Conservation (phyloP, 768 basidiomycete genomes). For the Kondoa malvinella region DNA sequence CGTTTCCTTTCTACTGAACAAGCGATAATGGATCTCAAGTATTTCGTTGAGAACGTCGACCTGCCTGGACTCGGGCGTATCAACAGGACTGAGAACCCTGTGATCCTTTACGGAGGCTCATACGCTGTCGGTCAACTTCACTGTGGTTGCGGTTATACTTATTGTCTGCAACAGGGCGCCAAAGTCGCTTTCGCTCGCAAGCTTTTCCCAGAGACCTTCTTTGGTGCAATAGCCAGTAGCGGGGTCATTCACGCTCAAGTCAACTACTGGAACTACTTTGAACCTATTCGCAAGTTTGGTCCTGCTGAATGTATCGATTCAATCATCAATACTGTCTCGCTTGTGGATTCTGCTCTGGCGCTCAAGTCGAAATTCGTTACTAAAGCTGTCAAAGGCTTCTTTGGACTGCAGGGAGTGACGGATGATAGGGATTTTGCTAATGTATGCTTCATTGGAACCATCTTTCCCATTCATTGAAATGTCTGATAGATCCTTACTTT, state of each 20-base stretch:
- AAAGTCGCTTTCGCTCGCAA: conserved; percentile 79
- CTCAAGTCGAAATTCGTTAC: background rate
- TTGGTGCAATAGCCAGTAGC: conserved; percentile 72
- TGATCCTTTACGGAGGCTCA: background rate
- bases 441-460: background rate
- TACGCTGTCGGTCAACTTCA: too few species aligned
- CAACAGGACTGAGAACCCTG: background rate
- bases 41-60: conserved; percentile 68
- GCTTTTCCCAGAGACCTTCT: conserved; percentile 73
- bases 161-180: too few species aligned
- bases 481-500: conserved; percentile 42
- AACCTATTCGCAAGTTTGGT: conserved; percentile 49
- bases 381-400: conserved; percentile 46
- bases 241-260: conserved; percentile 76
- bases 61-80: conserved; percentile 42
- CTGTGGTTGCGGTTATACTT: too few species aligned
- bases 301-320: conserved; percentile 15
- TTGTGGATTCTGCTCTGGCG: background rate
- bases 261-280: conserved; percentile 74
- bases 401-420: conserved; percentile 51
- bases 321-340: background rate
- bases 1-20: conserved; percentile 84
- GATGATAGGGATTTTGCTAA: conserved; percentile 59
- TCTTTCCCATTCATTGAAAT: background rate
- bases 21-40: conserved; percentile 73